phyloP scores from a whole-genome alignment of 2,329 filamentous ascomycete species.

The Beauveria australis region DNA sequence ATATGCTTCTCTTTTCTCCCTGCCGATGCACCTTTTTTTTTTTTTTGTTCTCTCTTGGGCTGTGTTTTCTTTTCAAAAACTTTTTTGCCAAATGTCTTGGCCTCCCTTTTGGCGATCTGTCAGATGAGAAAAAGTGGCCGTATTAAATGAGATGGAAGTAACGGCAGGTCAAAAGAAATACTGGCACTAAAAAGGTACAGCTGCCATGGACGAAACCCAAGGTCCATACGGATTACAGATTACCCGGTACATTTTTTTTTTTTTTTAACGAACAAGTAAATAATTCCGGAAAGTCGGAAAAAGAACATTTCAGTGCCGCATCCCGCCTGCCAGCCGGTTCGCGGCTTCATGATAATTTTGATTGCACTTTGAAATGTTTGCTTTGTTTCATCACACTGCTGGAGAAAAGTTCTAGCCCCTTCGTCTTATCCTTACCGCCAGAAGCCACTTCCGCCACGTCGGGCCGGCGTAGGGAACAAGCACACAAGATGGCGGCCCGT shows the following conservation, averaged over 20 bases:
- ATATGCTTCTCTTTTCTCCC: too few relatives aligned
- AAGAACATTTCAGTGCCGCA: neutral
- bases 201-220: too few relatives aligned
- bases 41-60: neutral
- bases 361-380: neutral
- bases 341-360: neutral
- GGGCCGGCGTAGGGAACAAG: neutral
- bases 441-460: conserved; percentile 2
- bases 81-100: neutral
- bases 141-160: neutral
- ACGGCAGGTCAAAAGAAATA: neutral
- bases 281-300: neutral
- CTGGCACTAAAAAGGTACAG: neutral
- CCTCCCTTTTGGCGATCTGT: neutral
- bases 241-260: too few relatives aligned
- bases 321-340: too few relatives aligned
- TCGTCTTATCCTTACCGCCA: conserved; percentile 1
- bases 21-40: neutral
- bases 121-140: neutral
- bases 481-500: neutral
- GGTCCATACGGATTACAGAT: neutral
- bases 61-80: neutral
- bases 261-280: neutral
- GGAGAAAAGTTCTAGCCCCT: neutral
- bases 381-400: neutral